A percentile compares a stretch with the other conserved stretches of the same genome.
Conservation (phyloP, 2,329 filamentous ascomycete species). For the Periconia digitata region DNA sequence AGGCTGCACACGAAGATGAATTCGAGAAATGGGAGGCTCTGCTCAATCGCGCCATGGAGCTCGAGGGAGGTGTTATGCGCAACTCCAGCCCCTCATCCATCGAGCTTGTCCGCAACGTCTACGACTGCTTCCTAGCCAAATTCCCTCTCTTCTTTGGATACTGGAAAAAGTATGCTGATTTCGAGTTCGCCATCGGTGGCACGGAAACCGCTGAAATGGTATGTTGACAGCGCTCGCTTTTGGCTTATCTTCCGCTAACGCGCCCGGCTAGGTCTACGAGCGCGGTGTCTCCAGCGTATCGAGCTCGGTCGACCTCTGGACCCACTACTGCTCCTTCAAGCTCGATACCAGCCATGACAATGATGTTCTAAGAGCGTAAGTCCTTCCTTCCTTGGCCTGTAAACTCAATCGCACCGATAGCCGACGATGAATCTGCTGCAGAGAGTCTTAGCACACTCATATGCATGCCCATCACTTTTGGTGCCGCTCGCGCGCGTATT, state of each 20-base stretch:
- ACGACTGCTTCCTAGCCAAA: constrained; percentile 90
- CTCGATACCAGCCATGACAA: constrained; percentile 95
- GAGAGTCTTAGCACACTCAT: constrained; percentile 17
- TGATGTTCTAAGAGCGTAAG: constrained; percentile 99
- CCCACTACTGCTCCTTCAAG: constrained; percentile 96
- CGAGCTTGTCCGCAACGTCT: constrained; percentile 79
- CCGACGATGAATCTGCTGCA: constrained; percentile 19
- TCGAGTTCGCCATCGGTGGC: constrained; percentile 95
- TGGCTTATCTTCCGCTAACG: constrained; percentile 5
- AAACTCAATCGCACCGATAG: constrained; percentile 31
- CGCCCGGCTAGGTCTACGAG: constrained; percentile 74
- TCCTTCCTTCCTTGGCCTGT: constrained; percentile 45
- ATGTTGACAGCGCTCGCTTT: constrained; percentile 12
- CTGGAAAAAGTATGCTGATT: constrained; percentile 99
- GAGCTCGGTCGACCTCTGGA: constrained; percentile 94
- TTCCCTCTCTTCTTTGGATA: constrained; percentile 96
- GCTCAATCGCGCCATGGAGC: constrained; percentile 75
- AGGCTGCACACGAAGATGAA: constrained; percentile 76
- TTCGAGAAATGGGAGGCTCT: constrained; percentile 96
- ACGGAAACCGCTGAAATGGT: constrained; percentile 98
- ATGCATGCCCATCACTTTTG: constrained; percentile 23
- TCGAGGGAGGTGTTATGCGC: constrained; percentile 91
- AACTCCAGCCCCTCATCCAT: constrained; percentile 96
- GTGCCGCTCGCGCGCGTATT: constrained; percentile 39
- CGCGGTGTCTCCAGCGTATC: constrained; percentile 90